A percentile compares a stretch with the other conserved stretches of the same genome.
phyloP scores from a whole-genome alignment of 2,329 filamentous ascomycete species.

The Epichloe baconii region DNA sequence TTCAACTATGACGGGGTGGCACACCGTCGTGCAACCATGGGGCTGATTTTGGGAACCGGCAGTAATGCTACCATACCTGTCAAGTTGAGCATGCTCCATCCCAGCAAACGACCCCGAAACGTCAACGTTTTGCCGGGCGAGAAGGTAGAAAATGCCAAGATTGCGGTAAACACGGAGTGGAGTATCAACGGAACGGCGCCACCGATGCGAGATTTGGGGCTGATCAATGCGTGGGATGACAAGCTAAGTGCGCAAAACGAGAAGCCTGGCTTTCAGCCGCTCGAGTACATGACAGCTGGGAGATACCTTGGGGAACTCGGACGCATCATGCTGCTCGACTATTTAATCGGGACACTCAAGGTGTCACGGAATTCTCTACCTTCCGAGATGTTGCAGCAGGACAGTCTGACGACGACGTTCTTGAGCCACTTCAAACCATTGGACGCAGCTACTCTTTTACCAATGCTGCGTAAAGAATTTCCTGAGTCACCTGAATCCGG shows the following conservation, averaged over 20 bases:
- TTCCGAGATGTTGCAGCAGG: conserved; percentile 37
- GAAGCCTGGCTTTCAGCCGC: conserved; percentile 62
- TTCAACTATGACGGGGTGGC: conserved; percentile 51
- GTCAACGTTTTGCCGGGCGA: conserved; percentile 35
- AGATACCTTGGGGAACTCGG: conserved; percentile 67
- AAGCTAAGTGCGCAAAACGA: conserved; percentile 54
- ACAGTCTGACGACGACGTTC: conserved; percentile 58
- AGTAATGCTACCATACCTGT: conserved; percentile 71
- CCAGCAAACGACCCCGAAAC: conserved; percentile 43
- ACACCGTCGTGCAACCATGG: conserved; percentile 59
- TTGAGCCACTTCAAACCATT: conserved; percentile 55
- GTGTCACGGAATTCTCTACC: conserved; percentile 37
- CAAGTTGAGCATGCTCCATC: conserved; percentile 46
- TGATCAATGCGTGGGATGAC: conserved; percentile 60
- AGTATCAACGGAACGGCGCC: conserved; percentile 64
- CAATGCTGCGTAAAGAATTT: conserved; percentile 38
- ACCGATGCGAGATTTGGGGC: conserved; percentile 46
- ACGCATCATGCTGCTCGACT: conserved; percentile 55
- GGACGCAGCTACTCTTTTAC: conserved; percentile 27
- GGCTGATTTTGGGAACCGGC: conserved; percentile 69
- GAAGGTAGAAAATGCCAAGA: conserved; percentile 39
- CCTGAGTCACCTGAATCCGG: conserved; percentile 30
- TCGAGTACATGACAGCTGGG: conserved; percentile 76
- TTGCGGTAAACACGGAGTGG: conserved; percentile 76
- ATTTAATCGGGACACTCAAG: conserved; percentile 34